Evolutionary conservation across 2,329 filamentous ascomycete species (phyloP), one percentile per base, ranked within the genome.

Genomic region (Chaetomium olivaceum): DNA sequence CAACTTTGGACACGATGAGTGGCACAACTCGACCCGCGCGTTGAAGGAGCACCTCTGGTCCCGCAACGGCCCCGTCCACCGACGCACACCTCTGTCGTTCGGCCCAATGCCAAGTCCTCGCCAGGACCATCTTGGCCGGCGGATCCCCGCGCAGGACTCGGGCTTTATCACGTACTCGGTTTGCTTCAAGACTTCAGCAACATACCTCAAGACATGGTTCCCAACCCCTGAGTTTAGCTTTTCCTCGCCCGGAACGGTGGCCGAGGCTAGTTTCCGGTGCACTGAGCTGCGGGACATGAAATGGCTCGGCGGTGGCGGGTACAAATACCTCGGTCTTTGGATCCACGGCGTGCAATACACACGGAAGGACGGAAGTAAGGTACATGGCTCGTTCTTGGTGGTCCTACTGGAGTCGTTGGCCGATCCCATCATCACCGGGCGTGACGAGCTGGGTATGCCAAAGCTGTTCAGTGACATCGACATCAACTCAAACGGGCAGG

Each of bases 391-490:
- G 0, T 89, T 84, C 68, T 72, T 89, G 46, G 81, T 85, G 0
- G 76, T 88, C 0, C 74, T 89, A 0, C 85, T 89, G 67, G 87
- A 89, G 72, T 82, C 77, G 59, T 73, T 85, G 1, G 77, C 85
- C 0, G 87, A 90, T 67, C 84, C 87, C 0, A 87, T 89, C 52
- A 73, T 88, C 0, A 83, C 82, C 4, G 86, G 85, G 0, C 77
- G 85, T 1, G 86, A 89, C 56, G 87, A 89, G 68, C 77, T 88
- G 0, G 87, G 87, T 0, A 85, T 88, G 80, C 85, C 85, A 0
- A 89, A 88, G 74, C 68, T 87, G 0, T 86, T 79, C 68, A 80
- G 81, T n/a, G 76, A 80, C 0, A 78, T 88, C 11, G 79, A 85
- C 29, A 68, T 85, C 12, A 19, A 6, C 50, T 14, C 50, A 8